A percentile compares a stretch with the other conserved stretches of the same genome.
Evolutionary conservation across 306 rosid species (phyloP).

Genomic region (Quercus mongolica): DNA sequence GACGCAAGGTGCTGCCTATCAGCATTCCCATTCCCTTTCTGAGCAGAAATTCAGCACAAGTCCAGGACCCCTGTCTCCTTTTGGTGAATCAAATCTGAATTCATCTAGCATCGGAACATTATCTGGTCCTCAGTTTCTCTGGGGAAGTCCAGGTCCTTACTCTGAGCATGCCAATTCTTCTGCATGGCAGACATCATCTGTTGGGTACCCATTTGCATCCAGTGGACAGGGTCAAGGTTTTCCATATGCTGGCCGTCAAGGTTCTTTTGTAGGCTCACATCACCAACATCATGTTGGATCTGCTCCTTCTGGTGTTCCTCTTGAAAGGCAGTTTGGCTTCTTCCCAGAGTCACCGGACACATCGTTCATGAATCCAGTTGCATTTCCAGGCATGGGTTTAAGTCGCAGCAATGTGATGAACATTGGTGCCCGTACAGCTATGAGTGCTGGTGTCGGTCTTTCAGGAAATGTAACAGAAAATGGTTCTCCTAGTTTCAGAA

Average conservation of each 20-base stretch:
- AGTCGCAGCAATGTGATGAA: slow-evolving; percentile 57
- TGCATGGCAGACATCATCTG: slow-evolving; percentile 68
- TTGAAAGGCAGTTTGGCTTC: slow-evolving; percentile 71
- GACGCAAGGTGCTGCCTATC: slow-evolving; percentile 56
- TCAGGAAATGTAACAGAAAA: slow-evolving; percentile 63
- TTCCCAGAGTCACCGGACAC: slow-evolving; percentile 81
- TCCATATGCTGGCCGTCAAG: slow-evolving; percentile 42
- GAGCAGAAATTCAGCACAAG: slow-evolving; percentile 61
- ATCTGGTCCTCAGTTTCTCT: slow-evolving; percentile 91
- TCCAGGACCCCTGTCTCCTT: slow-evolving; percentile 58
- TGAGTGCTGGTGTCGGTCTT: slow-evolving; percentile 55
- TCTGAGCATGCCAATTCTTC: slow-evolving; percentile 56
- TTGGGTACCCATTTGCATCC: slow-evolving; percentile 60
- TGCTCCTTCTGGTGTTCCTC: slow-evolving; percentile 86
- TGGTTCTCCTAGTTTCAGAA: slow-evolving; percentile 64
- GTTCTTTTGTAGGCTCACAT: slow-evolving; percentile 60
- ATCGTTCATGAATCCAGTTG: slow-evolving; percentile 52
- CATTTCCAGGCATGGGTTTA: slow-evolving; percentile 43
- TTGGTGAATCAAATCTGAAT: slow-evolving; percentile 52
- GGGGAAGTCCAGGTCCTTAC: slow-evolving; percentile 88
- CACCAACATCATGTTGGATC: slow-evolving; percentile 80
- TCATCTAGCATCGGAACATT: slow-evolving; percentile 71
- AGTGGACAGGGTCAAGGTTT: slow-evolving; percentile 72
- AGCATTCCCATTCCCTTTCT: slow-evolving; percentile 62
- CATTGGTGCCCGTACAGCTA: slow-evolving; percentile 47